Percentiles rank a stretch among this genome's conserved stretches.
These are phyloP conservation scores for Brassica cretica DNA, from an alignment of 345 rosid genomes.

Conservation along the genomic window DNA sequence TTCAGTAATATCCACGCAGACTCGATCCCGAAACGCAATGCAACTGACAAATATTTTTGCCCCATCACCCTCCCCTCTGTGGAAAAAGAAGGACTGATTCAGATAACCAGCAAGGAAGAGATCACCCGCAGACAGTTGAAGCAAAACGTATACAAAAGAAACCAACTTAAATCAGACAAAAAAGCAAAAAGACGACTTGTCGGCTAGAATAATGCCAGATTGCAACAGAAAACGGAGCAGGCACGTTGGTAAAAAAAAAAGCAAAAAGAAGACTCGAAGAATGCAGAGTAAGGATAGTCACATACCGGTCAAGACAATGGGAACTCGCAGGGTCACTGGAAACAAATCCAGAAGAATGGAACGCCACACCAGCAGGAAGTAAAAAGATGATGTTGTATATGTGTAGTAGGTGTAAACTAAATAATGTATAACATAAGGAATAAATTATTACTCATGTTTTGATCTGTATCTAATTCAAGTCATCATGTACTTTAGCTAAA, in stretches of 20 bases:
- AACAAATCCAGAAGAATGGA: conserved; percentile 73
- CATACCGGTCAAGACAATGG: conserved; percentile 91
- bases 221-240: neutral
- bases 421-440: no score
- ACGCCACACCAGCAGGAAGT: conserved; percentile 71
- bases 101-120: conserved; percentile 17
- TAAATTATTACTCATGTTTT: no score
- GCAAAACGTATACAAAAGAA: conserved; percentile 2
- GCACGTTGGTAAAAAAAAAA: neutral
- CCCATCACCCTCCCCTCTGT: conserved; percentile 90
- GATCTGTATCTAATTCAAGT: no score
- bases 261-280: conserved; percentile 6
- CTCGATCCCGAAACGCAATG: conserved; percentile 93
- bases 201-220: neutral
- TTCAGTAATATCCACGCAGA: conserved; percentile 89
- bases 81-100: neutral
- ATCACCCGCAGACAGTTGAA: conserved; percentile 7
- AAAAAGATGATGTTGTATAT: no score
- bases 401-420: no score
- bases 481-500: no score
- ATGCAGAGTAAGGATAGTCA: conserved; percentile 3
- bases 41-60: conserved; percentile 93
- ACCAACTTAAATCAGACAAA: conserved; percentile 18
- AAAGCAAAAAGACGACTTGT: neutral
- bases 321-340: conserved; percentile 59